Evolutionary conservation across 805 yeast species (phyloP), one percentile per base, ranked within the genome.

Genomic region (Naumovozyma castellii): DNA sequence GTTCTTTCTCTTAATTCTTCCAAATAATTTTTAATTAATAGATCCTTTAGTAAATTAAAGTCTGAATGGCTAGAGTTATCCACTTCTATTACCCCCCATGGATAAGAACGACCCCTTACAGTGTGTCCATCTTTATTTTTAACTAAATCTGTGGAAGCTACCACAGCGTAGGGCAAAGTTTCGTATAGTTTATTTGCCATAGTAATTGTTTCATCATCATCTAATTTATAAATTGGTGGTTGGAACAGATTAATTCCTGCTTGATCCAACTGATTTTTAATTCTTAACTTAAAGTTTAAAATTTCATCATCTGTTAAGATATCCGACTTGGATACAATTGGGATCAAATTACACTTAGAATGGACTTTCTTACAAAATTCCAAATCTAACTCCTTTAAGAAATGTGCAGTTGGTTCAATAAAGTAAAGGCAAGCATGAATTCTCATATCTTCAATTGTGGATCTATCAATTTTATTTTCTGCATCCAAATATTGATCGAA

Each of bases 81-180:
- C 51, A 92, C 88, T 66, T 92, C 97, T 54, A 92, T 83, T 17
- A 83, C 72, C 50, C 97, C 97, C 98, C 98, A 92, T 45, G 97
- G 97, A 62, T 90, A 90, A 46, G 75, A 68, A 66, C 98, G 83
- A 50, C 95, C 97, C 63, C 97, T 78, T 34, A 88, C 94, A 32
- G 95, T 96, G 61, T 84, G 74, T 32, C 96, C 96, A 56, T 84
- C 92, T 33, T 72, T 60, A 32, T 71, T 66, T 51, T 78, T 78
- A 28, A 83, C 79, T 46, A 76, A 78, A 43, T 68, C 66, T 17
- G 92, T 84, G 17, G 97, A 85, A 17, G 97, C 98, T 39, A 92
- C 84, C 48, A 92, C 80, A 14, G 98, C 97, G 66, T 85, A 90
- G 35, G 99, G 99, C 46, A 85, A 71, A 53, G 72, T 76, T 37